Evolutionary conservation across 1,284 basidiomycete genomes (phyloP).

Genomic region (Apiotrichum montevideense): DNA sequence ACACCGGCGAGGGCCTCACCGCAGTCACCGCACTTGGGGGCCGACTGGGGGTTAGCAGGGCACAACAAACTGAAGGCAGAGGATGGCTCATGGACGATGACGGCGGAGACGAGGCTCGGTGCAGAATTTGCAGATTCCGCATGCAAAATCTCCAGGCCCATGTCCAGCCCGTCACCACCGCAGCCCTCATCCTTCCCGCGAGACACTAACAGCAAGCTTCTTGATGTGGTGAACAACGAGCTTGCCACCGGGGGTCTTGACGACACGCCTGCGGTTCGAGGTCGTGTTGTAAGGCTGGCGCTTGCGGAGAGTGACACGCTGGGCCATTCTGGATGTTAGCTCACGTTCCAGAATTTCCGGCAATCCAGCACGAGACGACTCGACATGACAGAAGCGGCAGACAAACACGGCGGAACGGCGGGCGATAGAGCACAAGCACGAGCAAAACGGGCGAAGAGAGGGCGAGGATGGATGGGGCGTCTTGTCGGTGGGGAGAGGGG

Average conservation of each 20-base stretch:
- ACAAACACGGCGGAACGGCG: no score
- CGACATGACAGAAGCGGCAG: not conserved
- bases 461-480: no score
- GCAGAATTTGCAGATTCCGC: no score
- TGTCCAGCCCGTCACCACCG: no score
- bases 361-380: not conserved
- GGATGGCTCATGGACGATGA: no score
- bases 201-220: conserved; percentile 47
- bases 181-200: not conserved
- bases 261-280: conserved; percentile 88
- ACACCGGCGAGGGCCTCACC: conserved; percentile 86
- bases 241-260: conserved; percentile 77
- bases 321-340: conserved; percentile 65
- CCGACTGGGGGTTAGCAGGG: conserved; percentile 32
- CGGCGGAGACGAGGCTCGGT: no score
- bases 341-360: not conserved
- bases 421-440: no score
- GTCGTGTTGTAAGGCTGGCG: conserved; percentile 98
- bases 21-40: conserved; percentile 98
- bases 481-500: no score
- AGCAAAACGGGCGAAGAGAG: no score
- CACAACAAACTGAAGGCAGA: no score
- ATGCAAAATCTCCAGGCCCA: no score
- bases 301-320: conserved; percentile 99
- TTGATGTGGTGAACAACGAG: conserved; percentile 50